A percentile compares a stretch with the other conserved stretches of the same genome.
phyloP scores from a whole-genome alignment of 2,329 filamentous ascomycete species.

The Stachybotrys elegans region DNA sequence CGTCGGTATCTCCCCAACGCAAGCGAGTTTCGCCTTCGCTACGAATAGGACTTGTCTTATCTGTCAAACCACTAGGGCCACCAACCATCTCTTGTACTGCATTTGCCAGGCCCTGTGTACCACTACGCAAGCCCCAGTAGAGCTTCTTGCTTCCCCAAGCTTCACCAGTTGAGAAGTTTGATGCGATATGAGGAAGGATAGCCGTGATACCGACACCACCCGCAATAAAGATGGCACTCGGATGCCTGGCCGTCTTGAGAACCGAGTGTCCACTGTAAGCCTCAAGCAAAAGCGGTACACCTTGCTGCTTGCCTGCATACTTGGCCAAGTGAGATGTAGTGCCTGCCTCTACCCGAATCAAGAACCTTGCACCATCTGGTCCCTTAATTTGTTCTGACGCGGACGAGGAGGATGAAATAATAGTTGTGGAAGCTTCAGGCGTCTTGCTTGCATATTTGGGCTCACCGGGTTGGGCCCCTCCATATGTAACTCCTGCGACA shows the following conservation, averaged over 20 bases:
- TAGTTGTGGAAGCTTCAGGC: background rate
- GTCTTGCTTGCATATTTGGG: background rate
- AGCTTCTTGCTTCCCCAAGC: slow-evolving; percentile 12
- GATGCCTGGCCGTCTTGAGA: slow-evolving; percentile 8
- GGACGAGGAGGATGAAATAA: background rate
- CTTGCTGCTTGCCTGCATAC: background rate
- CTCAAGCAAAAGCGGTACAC: background rate
- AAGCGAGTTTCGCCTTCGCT: background rate
- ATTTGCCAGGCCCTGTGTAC: slow-evolving; percentile 12
- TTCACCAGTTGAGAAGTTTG: slow-evolving; percentile 6
- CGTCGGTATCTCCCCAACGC: slow-evolving; percentile 12
- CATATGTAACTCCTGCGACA: slow-evolving; percentile 5
- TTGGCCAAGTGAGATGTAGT: slow-evolving; percentile 4
- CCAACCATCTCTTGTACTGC: slow-evolving; percentile 14
- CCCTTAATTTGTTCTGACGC: background rate
- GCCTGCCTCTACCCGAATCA: slow-evolving; percentile 3
- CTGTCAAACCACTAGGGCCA: background rate
- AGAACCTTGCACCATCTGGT: background rate
- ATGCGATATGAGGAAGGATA: slow-evolving; percentile 17
- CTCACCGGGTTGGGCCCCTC: background rate
- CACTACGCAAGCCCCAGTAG: slow-evolving; percentile 15
- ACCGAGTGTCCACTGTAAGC: background rate
- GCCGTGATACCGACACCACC: slow-evolving; percentile 25
- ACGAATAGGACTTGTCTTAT: slow-evolving; percentile 4
- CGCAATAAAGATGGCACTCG: slow-evolving; percentile 22